Evolutionary conservation across 495 filamentous ascomycete genomes (phyloP), one percentile per base, ranked within the genome.

Genomic region (Monascus purpureus): DNA sequence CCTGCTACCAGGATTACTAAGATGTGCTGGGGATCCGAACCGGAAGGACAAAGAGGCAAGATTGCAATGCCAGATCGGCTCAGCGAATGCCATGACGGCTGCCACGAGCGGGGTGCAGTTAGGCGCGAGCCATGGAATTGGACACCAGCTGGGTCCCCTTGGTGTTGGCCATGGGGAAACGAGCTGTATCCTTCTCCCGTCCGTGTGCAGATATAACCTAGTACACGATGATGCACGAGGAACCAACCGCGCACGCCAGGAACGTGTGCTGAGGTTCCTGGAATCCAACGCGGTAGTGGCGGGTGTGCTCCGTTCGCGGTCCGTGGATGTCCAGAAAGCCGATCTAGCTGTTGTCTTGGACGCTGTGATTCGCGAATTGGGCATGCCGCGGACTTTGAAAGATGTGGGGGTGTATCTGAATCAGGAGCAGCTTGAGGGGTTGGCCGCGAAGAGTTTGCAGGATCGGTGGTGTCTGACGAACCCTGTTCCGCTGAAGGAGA

Each of bases 101-200:
- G 59, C 57, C 28, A 53, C 49, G 26, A 49, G 47, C 25, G 65
- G 63, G 1, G 57, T 71, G 19, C 52, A 68, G 12, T 32, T 73
- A 40, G 73, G 72, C 9, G 71, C 68, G 7, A 72, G 68, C 35
- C 75, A 80, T 49, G 76, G 66, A 1, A 79, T 79, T 44, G 75
- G 76, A 7, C 74, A 78, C 14, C 20, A 30, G 57, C 58, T 78
- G 0, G 74, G 75, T 7, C 72, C 73, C 0, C 43, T 77, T 6
- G 75, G 73, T 1, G 73, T 77, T 8, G 68, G 66, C 3, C 74
- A 80, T 41, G 74, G 73, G 20, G 71, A 77, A 48, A 80, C 74
- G 16, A 76, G 67, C 42, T 79, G 73, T 37, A 65, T 80, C 20
- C 55, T 79, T 29, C 51, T 78, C 16, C 73, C 73, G 4, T 63